These are phyloP conservation scores for Neophaeococcomyces aloes DNA, from an alignment of 2,329 filamentous ascomycete genomes.

Conservation along the genomic window DNA sequence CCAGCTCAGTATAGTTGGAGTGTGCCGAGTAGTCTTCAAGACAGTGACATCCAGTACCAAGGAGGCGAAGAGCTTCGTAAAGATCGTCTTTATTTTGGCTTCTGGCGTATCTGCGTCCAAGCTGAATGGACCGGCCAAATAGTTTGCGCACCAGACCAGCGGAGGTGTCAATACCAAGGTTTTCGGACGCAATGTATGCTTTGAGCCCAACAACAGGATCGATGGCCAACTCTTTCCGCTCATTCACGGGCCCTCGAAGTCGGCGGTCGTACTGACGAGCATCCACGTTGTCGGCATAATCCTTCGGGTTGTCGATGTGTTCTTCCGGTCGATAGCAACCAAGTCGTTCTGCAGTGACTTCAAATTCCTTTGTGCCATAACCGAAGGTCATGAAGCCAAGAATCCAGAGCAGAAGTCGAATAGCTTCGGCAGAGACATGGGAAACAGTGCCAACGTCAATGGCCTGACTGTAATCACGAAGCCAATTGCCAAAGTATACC, in stretches of 20 bases:
- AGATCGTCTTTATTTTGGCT: constrained; percentile 63
- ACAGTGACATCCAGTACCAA: constrained; percentile 84
- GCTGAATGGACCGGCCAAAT: constrained; percentile 62
- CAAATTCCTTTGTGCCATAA: constrained; percentile 72
- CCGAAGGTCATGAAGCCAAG: constrained; percentile 84
- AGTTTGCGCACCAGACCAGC: constrained; percentile 65
- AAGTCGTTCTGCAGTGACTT: constrained; percentile 67
- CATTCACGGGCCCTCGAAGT: constrained; percentile 72
- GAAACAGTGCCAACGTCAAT: constrained; percentile 90
- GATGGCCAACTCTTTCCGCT: constrained; percentile 64
- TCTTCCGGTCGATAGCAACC: constrained; percentile 75
- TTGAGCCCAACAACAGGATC: constrained; percentile 70
- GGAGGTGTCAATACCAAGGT: constrained; percentile 67
- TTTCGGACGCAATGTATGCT: constrained; percentile 88
- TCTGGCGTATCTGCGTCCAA: constrained; percentile 63
- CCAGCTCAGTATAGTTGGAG: constrained; percentile 85
- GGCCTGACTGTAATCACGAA: constrained; percentile 85
- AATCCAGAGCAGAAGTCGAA: constrained; percentile 78
- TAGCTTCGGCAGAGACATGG: constrained; percentile 78
- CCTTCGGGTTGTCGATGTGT: constrained; percentile 68
- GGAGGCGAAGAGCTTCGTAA: constrained; percentile 72
- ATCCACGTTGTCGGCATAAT: constrained; percentile 82
- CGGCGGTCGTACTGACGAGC: constrained; percentile 70
- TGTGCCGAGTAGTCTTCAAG: constrained; percentile 88
- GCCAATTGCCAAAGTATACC: constrained; percentile 95